Evolutionary conservation across 2,329 filamentous ascomycete genomes (phyloP).

Genomic region (Neobulgaria alba): DNA sequence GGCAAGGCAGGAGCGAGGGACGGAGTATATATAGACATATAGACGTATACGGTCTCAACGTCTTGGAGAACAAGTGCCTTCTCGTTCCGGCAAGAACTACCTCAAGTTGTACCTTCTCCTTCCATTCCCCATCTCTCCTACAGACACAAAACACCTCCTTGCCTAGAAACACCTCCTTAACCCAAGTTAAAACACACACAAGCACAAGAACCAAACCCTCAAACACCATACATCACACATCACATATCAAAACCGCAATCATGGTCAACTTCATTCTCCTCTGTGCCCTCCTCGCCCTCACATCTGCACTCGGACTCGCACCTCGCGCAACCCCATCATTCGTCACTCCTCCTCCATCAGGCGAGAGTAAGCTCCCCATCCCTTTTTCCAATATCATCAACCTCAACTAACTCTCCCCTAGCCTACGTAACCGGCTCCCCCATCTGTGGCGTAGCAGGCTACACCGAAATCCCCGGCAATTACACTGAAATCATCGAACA

Average conservation of each 20-base stretch:
- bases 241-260: not conserved
- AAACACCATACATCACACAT: no score
- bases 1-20: no score
- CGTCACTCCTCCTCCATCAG: conserved; percentile 2
- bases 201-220: no score
- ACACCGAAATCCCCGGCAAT: conserved; percentile 9
- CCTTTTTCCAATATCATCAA: not conserved
- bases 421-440: conserved; percentile 10
- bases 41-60: no score
- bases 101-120: no score
- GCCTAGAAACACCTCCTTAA: no score
- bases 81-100: no score
- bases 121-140: no score
- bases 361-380: conserved; percentile 1
- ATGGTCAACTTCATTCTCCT: not conserved
- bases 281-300: not conserved
- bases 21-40: no score
- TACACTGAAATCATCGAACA: conserved; percentile 10
- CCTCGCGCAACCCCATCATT: not conserved
- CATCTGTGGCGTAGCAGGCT: conserved; percentile 11
- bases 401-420: not conserved
- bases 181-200: no score
- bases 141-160: no score
- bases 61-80: no score
- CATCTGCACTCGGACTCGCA: not conserved